A percentile compares a stretch with the other conserved stretches of the same genome.
Conservation (phyloP, 208 protist genomes). For the Leptomonas pyrrhocoris region DNA sequence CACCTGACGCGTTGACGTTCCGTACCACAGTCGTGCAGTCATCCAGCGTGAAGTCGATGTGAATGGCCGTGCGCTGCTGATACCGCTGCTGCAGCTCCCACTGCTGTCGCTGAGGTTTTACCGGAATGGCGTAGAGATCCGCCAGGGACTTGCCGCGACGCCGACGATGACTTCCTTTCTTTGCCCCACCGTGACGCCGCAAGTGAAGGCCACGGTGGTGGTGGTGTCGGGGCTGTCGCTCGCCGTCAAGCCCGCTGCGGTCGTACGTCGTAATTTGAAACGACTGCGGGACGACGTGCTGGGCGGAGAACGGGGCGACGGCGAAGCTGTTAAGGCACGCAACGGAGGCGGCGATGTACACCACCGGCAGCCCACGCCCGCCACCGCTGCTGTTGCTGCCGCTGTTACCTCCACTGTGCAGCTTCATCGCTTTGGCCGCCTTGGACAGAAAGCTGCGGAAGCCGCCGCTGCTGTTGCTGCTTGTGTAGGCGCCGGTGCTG, state of each 20-base stretch:
- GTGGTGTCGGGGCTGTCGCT: background rate
- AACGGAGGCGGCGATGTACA: conserved; percentile 31
- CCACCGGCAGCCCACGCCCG: conserved; percentile 20
- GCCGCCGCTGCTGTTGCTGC: conserved; percentile 23
- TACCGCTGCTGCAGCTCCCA: conserved; percentile 28
- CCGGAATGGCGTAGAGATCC: background rate
- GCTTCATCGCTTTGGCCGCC: conserved; percentile 66
- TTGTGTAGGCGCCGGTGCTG: conserved; percentile 10
- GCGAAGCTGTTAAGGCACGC: conserved; percentile 25
- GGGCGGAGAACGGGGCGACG: conserved; percentile 13
- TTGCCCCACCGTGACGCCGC: background rate
- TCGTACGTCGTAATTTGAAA: conserved; percentile 8
- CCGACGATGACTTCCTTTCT: background rate
- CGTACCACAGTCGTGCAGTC: conserved; percentile 14
- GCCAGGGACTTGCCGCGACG: background rate
- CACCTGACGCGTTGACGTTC: conserved; percentile 2
- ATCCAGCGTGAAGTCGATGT: conserved; percentile 26
- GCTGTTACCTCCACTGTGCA: conserved; percentile 3
- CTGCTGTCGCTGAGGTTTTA: conserved; percentile 17
- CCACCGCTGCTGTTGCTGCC: conserved; percentile 8
- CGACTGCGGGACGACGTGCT: conserved; percentile 4
- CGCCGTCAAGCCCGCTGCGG: background rate
- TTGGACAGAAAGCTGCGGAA: conserved; percentile 58
- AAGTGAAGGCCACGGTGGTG: background rate
- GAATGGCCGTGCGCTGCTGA: conserved; percentile 24